A percentile compares a stretch with the other conserved stretches of the same genome.
Evolutionary conservation across 805 yeast species (phyloP).

Genomic region (Wickerhamiella slavikovae): DNA sequence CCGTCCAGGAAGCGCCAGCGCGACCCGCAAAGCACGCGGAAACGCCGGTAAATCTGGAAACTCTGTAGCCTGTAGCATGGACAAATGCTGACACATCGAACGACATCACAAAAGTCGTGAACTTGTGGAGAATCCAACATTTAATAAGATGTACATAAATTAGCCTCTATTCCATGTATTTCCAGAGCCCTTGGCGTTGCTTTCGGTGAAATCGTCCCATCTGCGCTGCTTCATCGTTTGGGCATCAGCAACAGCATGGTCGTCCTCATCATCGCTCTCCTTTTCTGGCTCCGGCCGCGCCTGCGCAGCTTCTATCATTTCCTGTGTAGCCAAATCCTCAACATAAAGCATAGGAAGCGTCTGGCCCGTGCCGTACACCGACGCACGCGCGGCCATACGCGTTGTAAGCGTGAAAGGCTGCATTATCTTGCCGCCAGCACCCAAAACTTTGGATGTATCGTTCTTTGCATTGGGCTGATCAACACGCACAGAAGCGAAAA

Average conservation of each 20-base stretch:
- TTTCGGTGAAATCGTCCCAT: slow-evolving; percentile 90
- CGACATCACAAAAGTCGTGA: no score
- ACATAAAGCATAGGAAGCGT: slow-evolving; percentile 83
- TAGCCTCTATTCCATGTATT: slow-evolving; percentile 56
- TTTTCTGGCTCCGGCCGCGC: slow-evolving; percentile 14
- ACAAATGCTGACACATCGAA: no score
- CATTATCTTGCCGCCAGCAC: slow-evolving; percentile 45
- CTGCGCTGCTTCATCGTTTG: slow-evolving; percentile 59
- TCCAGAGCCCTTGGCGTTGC: slow-evolving; percentile 74
- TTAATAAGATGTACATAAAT: neutral
- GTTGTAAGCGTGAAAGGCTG: slow-evolving; percentile 60
- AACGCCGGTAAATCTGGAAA: no score
- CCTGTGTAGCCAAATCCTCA: slow-evolving; percentile 78
- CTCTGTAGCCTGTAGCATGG: no score
- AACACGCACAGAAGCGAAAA: slow-evolving; percentile 15
- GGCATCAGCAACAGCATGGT: slow-evolving; percentile 33
- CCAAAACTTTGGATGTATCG: neutral
- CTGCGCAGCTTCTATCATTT: slow-evolving; percentile 69
- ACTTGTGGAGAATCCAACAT: no score
- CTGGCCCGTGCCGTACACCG: slow-evolving; percentile 84
- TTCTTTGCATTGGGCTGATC: neutral
- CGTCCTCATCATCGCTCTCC: slow-evolving; percentile 39
- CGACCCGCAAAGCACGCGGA: no score
- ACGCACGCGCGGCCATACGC: slow-evolving; percentile 25
- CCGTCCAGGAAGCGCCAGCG: no score